A percentile compares a stretch with the other conserved stretches of the same genome.
These are phyloP conservation scores for Debaryomyces sp. DNA, from an alignment of 1,139 yeast genomes.

Conservation along the genomic window DNA sequence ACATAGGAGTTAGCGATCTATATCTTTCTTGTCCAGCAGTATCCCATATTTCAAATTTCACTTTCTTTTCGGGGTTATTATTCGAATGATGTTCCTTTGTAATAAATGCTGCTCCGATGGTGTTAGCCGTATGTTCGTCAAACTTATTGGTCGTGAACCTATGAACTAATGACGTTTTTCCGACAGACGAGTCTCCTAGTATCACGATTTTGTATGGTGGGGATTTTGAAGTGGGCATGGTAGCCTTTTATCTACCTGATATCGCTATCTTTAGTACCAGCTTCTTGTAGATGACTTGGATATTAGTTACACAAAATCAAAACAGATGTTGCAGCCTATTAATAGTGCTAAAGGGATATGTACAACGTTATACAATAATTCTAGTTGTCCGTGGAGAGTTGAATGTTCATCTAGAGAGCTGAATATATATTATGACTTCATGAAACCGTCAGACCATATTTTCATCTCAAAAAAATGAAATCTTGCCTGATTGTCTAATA, in stretches of 20 bases:
- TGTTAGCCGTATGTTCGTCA: conserved; percentile 42
- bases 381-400: too few species aligned
- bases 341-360: not conserved
- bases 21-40: conserved; percentile 58
- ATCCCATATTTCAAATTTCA: conserved; percentile 53
- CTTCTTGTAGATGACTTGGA: not conserved
- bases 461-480: too few species aligned
- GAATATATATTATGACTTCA: too few species aligned
- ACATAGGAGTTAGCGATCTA: conserved; percentile 52
- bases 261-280: not conserved
- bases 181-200: conserved; percentile 51
- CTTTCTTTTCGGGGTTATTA: conserved; percentile 16
- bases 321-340: not conserved
- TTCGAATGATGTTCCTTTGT: conserved; percentile 35
- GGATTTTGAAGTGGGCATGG: conserved; percentile 7
- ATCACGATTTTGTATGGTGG: conserved; percentile 44
- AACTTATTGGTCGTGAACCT: conserved; percentile 42
- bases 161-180: conserved; percentile 48
- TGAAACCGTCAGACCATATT: too few species aligned
- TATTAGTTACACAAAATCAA: not conserved
- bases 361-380: too few species aligned
- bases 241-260: not conserved
- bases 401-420: too few species aligned
- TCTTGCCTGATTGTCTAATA: too few species aligned
- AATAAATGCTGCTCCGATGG: conserved; percentile 54